A percentile compares a stretch with the other conserved stretches of the same genome.
Evolutionary conservation across 2,329 filamentous ascomycete genomes (phyloP).

Genomic region (Botrytis elliptica): DNA sequence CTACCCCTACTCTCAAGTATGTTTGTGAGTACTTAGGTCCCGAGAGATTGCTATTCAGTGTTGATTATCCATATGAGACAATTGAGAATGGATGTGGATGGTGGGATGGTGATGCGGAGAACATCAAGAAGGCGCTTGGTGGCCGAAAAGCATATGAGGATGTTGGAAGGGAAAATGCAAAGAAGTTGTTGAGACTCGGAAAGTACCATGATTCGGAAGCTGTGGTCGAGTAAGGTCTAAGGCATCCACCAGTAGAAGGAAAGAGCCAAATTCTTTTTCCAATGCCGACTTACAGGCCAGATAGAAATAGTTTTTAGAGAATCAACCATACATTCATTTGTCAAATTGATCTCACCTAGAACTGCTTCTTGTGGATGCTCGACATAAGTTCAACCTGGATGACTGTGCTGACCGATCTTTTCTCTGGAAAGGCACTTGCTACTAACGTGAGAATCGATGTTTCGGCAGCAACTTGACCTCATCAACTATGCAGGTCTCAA

Average conservation of each 20-base stretch:
- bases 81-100: background rate
- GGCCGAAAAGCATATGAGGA: background rate
- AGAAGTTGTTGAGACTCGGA: background rate
- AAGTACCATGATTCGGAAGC: background rate
- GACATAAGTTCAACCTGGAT: background rate
- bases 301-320: rapidly evolving
- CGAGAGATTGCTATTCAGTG: background rate
- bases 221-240: background rate
- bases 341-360: background rate
- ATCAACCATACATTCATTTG: background rate
- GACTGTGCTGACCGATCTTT: background rate
- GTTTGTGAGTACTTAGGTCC: background rate
- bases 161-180: background rate
- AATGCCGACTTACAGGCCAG: background rate
- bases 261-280: background rate
- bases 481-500: background rate
- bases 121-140: background rate
- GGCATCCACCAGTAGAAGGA: background rate
- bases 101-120: background rate
- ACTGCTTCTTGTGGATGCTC: background rate
- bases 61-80: background rate
- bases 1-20: background rate
- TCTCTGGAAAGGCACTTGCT: background rate
- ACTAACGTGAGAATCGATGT: background rate
- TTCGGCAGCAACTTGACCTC: background rate